Evolutionary conservation across 129 eudicot genomes (phyloP).

Genomic region (Helichrysum umbraculigerum): DNA sequence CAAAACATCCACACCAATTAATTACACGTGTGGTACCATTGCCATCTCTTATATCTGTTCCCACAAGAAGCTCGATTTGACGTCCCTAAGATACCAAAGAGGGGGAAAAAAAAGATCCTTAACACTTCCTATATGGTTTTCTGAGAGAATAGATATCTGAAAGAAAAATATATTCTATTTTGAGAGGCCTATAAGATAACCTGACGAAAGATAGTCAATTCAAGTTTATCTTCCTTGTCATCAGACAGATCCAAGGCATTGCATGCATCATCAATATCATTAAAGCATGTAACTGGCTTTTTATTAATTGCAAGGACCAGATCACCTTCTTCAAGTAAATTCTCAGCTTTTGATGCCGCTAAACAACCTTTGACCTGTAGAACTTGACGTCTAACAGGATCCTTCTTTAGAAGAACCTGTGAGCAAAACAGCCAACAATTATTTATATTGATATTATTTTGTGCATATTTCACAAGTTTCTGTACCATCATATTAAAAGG

Average conservation of each 20-base stretch:
- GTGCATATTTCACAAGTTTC: slow-evolving; percentile 16
- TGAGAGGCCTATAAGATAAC: slow-evolving; percentile 24
- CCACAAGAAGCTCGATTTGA: slow-evolving; percentile 74
- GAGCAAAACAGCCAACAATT: slow-evolving; percentile 20
- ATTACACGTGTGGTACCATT: slow-evolving; percentile 84
- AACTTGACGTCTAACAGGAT: slow-evolving; percentile 90
- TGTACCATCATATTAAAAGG: slow-evolving; percentile 1
- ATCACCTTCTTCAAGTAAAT: slow-evolving; percentile 83
- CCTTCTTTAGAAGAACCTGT: slow-evolving; percentile 86
- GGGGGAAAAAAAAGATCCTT: slow-evolving; percentile 7
- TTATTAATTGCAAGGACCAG: slow-evolving; percentile 86
- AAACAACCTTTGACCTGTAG: slow-evolving; percentile 91
- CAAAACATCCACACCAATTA: slow-evolving; percentile 92
- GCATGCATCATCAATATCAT: slow-evolving; percentile 90
- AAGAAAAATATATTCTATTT: neutral
- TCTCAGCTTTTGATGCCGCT: slow-evolving; percentile 88
- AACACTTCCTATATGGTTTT: neutral
- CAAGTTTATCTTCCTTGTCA: slow-evolving; percentile 58
- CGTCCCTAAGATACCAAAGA: slow-evolving; percentile 60
- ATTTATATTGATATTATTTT: neutral
- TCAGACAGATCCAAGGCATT: slow-evolving; percentile 58
- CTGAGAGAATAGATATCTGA: neutral
- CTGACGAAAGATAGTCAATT: slow-evolving; percentile 83
- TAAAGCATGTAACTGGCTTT: slow-evolving; percentile 81
- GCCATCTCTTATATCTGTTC: slow-evolving; percentile 95